phyloP scores from a whole-genome alignment of 2,329 filamentous ascomycete genomes.

The Fusarium floridanum region DNA sequence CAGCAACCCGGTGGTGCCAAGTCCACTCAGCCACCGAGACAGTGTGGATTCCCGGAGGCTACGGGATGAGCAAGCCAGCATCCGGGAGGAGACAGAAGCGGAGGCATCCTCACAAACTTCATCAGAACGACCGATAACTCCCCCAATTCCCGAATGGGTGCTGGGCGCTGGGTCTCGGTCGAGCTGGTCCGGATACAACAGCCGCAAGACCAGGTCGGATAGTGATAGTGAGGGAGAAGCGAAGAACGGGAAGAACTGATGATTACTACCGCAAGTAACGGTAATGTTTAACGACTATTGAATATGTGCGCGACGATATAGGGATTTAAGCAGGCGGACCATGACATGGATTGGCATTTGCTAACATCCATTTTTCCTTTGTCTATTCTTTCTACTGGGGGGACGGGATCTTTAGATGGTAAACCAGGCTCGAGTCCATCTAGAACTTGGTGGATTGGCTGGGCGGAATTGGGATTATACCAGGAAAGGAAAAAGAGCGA shows the following conservation, averaged over 20 bases:
- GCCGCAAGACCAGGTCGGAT: conserved; percentile 48
- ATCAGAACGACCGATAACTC: conserved; percentile 65
- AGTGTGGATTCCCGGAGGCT: conserved; percentile 58
- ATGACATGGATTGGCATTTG: conserved; percentile 31
- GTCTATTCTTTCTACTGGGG: conserved; percentile 13
- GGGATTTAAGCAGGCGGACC: conserved; percentile 32
- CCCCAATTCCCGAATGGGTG: conserved; percentile 73
- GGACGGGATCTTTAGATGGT: conserved; percentile 10
- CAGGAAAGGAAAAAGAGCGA: conserved; percentile 37
- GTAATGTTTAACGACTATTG: conserved; percentile 34
- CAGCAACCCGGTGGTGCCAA: conserved; percentile 62
- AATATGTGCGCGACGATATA: conserved; percentile 9
- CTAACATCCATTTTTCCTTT: conserved; percentile 26
- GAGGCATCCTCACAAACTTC: conserved; percentile 34
- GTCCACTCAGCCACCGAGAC: conserved; percentile 62
- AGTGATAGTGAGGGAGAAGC: conserved; percentile 20
- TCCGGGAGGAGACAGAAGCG: conserved; percentile 42
- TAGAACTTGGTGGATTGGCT: conserved; percentile 10
- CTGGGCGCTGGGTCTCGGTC: conserved; percentile 65
- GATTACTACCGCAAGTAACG: conserved; percentile 3
- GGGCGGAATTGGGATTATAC: conserved; percentile 31
- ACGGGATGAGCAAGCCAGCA: conserved; percentile 42
- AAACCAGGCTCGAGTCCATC: conserved; percentile 2
- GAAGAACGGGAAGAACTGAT: conserved; percentile 11
- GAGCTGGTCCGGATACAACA: conserved; percentile 63